Base-by-base conservation (phyloP, 2,329 filamentous ascomycete genomes). In the Fusarium newnesense region DNA sequence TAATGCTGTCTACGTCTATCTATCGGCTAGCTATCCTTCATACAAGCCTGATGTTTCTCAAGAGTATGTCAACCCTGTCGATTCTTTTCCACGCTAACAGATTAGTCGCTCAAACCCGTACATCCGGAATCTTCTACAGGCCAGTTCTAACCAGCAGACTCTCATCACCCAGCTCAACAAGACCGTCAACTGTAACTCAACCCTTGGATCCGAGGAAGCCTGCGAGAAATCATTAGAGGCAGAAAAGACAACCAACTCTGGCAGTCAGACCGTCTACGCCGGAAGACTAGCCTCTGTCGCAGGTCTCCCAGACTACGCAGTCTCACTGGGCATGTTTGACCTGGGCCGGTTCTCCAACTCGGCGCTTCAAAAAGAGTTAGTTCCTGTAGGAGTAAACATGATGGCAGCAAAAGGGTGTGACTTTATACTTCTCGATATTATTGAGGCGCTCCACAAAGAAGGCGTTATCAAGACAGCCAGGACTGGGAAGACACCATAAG, bases 31-130 rank as follows among this genome's bases (percentile, higher is more conserved):
- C 8, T 9, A 18, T 5, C 34, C 28, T n/a, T 32, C 18, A 9
- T 72, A 72, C n/a, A 72, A 72, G 19, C 63, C 68, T 1, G 69
- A 72, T 26, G 56, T 72, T 28, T 68, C 69, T 0, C 12, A 43
- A 52, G 64, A 72, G 69, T 72, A 49, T 36, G 69, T 15, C 1
- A 9, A 16, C 7, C 39, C 24, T 7, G 0, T 15, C 18, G 0
- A 9, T 12, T 9, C 5, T 2, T 1, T 26, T 4, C 21, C 16
- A 2, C 21, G 1, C 68, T 72, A 64, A 72, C 47, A 12, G 2
- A 30, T 4, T 1, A 72, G 69, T 43, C 10, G 19, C 3, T 32
- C 28, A 2, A 72, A 72, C 2, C 69, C 69, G 1, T 72, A 60
- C 3, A 72, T 72, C 24, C n/a, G 18, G 0, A 8, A 34, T 1